Evolutionary conservation across 345 rosid genomes (phyloP).

Genomic region (Hevea brasiliensis): DNA sequence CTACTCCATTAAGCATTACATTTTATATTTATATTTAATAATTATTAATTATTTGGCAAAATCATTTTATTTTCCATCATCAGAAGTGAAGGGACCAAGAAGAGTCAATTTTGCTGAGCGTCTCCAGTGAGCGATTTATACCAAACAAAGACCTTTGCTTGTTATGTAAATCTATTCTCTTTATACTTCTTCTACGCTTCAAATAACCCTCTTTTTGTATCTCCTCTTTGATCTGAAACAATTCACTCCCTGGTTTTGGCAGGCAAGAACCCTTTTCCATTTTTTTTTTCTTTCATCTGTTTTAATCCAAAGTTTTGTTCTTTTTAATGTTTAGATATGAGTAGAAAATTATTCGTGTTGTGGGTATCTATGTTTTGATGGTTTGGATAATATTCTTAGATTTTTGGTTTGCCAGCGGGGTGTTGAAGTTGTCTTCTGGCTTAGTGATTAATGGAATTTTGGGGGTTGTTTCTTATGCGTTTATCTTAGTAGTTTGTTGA

Average conservation of each 20-base stretch:
- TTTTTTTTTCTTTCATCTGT: background rate
- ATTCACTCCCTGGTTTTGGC: background rate
- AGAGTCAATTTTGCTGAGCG: background rate
- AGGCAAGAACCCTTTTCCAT: slow-evolving; percentile 1
- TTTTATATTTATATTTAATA: too few species aligned
- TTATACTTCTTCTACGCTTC: background rate
- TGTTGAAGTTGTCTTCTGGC: background rate
- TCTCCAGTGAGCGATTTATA: background rate
- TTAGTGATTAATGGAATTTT: background rate
- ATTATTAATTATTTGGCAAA: background rate
- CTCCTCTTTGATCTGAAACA: background rate
- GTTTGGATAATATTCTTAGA: background rate
- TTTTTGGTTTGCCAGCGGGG: background rate
- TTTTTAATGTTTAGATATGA: background rate
- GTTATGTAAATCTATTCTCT: background rate
- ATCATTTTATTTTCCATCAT: background rate
- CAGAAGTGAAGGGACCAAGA: background rate
- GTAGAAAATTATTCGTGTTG: background rate
- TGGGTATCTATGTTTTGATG: background rate
- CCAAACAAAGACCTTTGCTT: slow-evolving; percentile 3
- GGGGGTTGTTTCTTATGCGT: background rate
- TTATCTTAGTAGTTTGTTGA: background rate
- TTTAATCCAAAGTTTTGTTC: background rate
- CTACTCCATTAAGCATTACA: too few species aligned
- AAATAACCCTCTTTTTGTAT: background rate